phyloP scores from a whole-genome alignment of 23 red algal genomes.

The Gracilaria caudata region DNA sequence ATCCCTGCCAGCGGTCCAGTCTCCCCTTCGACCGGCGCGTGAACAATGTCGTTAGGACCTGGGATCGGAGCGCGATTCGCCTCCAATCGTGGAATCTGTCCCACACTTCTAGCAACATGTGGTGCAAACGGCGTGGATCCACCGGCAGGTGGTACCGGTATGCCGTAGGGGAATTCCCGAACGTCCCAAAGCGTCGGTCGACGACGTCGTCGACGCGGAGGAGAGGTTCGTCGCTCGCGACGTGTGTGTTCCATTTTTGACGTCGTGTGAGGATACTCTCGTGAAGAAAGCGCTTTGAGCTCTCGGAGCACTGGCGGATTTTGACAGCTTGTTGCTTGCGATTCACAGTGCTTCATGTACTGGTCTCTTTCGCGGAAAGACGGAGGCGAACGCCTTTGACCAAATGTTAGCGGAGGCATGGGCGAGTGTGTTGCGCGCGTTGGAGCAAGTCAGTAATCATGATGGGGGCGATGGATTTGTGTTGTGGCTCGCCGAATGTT shows the following conservation, averaged over 20 bases:
- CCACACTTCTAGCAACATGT: not conserved
- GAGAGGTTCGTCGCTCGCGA: not conserved
- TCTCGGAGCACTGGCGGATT: not conserved
- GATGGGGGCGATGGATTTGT: not conserved
- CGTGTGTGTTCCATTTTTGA: not conserved
- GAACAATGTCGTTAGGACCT: conserved; percentile 31
- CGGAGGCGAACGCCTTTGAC: not conserved
- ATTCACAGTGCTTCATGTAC: not conserved
- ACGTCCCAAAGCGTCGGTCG: conserved; percentile 75
- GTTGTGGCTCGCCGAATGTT: no score
- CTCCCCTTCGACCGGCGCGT: conserved; percentile 29
- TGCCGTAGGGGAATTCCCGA: conserved; percentile 61
- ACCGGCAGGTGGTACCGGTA: conserved; percentile 53
- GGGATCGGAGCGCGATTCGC: conserved; percentile 7
- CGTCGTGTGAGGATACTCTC: not conserved
- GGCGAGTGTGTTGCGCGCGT: not conserved
- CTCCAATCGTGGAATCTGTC: not conserved
- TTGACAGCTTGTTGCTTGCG: not conserved
- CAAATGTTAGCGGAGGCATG: not conserved
- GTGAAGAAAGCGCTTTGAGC: not conserved
- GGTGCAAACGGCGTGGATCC: conserved; percentile 11
- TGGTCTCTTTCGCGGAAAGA: not conserved
- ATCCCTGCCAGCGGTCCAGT: conserved; percentile 52
- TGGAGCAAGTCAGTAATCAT: not conserved
- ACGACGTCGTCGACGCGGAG: conserved; percentile 35